Evolutionary conservation across 108 stramenopile species (phyloP).

Genomic region (Licmophora abbreviata): DNA sequence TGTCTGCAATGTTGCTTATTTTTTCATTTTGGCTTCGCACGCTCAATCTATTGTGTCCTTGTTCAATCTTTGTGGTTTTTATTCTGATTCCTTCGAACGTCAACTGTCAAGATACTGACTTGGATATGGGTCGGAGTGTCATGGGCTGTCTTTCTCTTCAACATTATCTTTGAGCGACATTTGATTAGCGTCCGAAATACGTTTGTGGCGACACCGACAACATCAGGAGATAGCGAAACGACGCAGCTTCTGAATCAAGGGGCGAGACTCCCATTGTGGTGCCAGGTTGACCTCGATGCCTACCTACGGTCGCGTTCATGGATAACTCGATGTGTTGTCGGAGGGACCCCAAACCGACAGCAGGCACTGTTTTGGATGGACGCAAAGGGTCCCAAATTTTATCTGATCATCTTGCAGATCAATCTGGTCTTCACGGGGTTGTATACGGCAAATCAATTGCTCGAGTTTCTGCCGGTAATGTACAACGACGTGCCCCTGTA

Average conservation of each 20-base stretch:
- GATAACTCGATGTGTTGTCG: conserved; percentile 3
- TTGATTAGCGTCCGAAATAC: conserved; percentile 7
- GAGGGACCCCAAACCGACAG: conserved; percentile 16
- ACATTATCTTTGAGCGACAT: conserved; percentile 19
- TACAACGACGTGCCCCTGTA: not conserved
- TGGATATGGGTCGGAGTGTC: conserved; percentile 27
- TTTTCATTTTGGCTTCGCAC: not conserved
- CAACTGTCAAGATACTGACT: conserved; percentile 11
- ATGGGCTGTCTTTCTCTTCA: conserved; percentile 14
- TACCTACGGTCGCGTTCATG: conserved; percentile 10
- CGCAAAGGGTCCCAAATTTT: conserved; percentile 16
- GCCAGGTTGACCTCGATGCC: conserved; percentile 14
- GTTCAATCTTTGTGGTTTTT: not conserved
- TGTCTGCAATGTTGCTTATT: not conserved
- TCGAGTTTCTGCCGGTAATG: conserved; percentile 12
- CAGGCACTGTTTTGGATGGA: conserved; percentile 25
- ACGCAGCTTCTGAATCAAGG: not conserved
- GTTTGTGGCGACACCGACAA: conserved; percentile 1
- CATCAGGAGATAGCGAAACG: not conserved
- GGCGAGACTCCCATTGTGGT: conserved; percentile 15
- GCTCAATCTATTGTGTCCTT: not conserved
- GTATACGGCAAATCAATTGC: conserved; percentile 15
- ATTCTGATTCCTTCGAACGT: too few relatives aligned
- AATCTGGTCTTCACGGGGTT: conserved; percentile 18
- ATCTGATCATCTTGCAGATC: conserved; percentile 18